Conservation (phyloP, 306 rosid species). For the Ormosia emarginata region DNA sequence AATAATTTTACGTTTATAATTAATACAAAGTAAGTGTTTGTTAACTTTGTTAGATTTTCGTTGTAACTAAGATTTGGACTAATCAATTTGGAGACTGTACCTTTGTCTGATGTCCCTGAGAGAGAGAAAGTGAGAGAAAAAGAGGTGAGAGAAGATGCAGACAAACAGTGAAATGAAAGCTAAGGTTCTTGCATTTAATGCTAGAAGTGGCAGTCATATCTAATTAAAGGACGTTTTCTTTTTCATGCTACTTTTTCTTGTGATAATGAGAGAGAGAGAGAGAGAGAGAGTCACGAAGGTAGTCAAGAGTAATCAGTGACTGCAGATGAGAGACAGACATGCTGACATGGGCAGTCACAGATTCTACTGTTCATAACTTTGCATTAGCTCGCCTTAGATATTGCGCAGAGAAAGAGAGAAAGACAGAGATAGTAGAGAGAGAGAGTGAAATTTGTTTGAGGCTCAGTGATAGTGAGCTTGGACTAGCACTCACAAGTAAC, state of each 20-base stretch:
- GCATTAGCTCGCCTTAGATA: slow-evolving; percentile 39
- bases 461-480: slow-evolving; percentile 45
- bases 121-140: slow-evolving; percentile 15
- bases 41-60: slow-evolving; percentile 19
- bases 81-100: slow-evolving; percentile 17
- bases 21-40: not conserved
- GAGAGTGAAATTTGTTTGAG: not conserved
- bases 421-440: not conserved
- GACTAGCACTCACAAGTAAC: slow-evolving; percentile 36
- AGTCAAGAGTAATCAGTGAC: slow-evolving; percentile 70
- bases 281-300: slow-evolving; percentile 22
- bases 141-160: slow-evolving; percentile 41
- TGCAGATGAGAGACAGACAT: slow-evolving; percentile 58
- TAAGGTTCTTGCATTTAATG: slow-evolving; percentile 56
- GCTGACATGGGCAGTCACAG: slow-evolving; percentile 76
- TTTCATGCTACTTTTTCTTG: slow-evolving; percentile 19
- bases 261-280: slow-evolving; percentile 4
- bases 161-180: slow-evolving; percentile 74
- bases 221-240: slow-evolving; percentile 37
- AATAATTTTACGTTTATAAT: not conserved
- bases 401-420: slow-evolving; percentile 20
- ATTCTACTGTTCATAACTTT: slow-evolving; percentile 58
- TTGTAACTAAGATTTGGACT: slow-evolving; percentile 21
- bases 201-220: slow-evolving; percentile 51
- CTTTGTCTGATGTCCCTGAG: slow-evolving; percentile 25